Conservation (phyloP, 108 stramenopile genomes). For the Cyclotella atomus region DNA sequence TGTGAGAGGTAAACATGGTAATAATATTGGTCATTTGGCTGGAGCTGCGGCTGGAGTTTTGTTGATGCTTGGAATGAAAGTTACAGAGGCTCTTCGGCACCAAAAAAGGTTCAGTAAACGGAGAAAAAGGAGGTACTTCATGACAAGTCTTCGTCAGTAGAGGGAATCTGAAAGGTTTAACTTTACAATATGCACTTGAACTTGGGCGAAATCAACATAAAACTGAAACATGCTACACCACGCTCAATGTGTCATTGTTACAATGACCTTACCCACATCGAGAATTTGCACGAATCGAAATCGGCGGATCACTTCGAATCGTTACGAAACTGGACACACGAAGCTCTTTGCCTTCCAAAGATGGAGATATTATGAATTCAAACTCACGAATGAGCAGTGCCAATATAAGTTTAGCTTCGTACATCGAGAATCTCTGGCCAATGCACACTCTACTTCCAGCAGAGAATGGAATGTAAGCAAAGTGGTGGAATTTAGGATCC, state of each 20-base stretch:
- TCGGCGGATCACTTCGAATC: conserved; percentile 52
- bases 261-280: background rate
- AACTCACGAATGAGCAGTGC: conserved; percentile 57
- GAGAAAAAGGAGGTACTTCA: too few relatives aligned
- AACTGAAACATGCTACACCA: too few relatives aligned
- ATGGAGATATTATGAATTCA: conserved; percentile 42
- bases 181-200: too few relatives aligned
- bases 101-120: too few relatives aligned
- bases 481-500: conserved; percentile 33
- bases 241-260: too few relatives aligned
- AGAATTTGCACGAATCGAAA: conserved; percentile 40
- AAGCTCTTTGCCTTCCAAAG: conserved; percentile 42
- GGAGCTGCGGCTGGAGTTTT: background rate
- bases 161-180: too few relatives aligned
- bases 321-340: conserved; percentile 50
- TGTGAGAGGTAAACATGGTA: background rate
- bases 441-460: conserved; percentile 64
- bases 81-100: too few relatives aligned
- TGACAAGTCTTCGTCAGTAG: too few relatives aligned
- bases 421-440: conserved; percentile 65
- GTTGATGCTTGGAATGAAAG: background rate
- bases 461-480: conserved; percentile 71
- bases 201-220: background rate
- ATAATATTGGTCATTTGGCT: background rate
- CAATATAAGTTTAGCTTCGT: conserved; percentile 70